Conservation (phyloP, 139 green algal species). For the Volvox africanus region DNA sequence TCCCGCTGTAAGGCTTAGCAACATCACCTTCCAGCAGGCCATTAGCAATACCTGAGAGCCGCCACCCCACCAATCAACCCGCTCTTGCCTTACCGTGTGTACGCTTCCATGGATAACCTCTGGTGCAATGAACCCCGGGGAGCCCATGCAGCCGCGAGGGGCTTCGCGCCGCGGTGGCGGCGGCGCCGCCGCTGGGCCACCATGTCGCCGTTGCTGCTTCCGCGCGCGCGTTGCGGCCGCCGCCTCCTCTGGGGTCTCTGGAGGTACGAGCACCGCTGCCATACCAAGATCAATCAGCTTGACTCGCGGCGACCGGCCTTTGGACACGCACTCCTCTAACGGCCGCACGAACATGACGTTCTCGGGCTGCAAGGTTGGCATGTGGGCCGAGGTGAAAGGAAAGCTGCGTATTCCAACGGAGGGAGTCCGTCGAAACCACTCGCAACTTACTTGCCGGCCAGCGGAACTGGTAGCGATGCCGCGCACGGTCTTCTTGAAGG, state of each 20-base stretch:
- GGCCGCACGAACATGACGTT: slow-evolving; percentile 64
- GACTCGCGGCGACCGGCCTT: slow-evolving; percentile 45
- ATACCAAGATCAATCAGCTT: slow-evolving; percentile 74
- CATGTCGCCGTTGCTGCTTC: not conserved
- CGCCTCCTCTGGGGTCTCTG: not conserved
- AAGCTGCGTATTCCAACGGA: too few species aligned
- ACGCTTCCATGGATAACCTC: slow-evolving; percentile 44
- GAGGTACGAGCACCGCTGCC: slow-evolving; percentile 47
- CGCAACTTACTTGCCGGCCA: too few species aligned
- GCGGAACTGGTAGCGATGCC: too few species aligned
- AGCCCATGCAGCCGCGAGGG: slow-evolving; percentile 59
- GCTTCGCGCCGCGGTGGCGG: not conserved
- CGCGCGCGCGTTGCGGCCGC: not conserved
- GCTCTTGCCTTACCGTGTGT: not conserved
- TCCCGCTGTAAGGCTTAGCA: too few species aligned
- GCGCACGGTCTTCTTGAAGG: too few species aligned
- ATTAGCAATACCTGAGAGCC: too few species aligned
- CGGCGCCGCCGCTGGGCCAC: not conserved
- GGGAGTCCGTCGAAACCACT: too few species aligned
- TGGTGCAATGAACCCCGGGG: slow-evolving; percentile 68
- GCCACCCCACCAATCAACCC: too few species aligned
- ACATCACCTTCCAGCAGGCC: too few species aligned
- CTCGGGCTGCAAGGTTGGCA: slow-evolving; percentile 52
- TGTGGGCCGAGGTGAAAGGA: too few species aligned
- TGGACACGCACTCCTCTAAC: slow-evolving; percentile 30